Evolutionary conservation across 108 stramenopile genomes (phyloP).

Genomic region (Discostella stelligeroides): DNA sequence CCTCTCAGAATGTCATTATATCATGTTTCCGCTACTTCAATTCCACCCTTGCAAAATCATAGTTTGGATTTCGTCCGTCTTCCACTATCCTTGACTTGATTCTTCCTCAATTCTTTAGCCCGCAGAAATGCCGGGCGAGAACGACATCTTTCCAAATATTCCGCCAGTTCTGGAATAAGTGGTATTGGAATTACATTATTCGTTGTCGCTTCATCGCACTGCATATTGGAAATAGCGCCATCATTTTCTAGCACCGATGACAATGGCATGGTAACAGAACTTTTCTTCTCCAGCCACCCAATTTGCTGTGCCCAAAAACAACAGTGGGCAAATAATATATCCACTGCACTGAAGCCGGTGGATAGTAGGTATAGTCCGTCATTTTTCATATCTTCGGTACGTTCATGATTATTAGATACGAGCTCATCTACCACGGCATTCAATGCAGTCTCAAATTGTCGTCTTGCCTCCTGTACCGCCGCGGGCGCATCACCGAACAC

Average conservation of each 20-base stretch:
- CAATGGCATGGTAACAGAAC: not conserved
- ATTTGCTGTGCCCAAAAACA: conserved; percentile 72
- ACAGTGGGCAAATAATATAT: conserved; percentile 76
- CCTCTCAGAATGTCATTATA: too few relatives aligned
- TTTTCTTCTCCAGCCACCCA: conserved; percentile 63
- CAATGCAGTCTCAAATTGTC: conserved; percentile 59
- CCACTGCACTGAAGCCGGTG: conserved; percentile 65
- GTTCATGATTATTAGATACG: not conserved
- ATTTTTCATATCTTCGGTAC: not conserved
- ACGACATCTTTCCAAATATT: conserved; percentile 52
- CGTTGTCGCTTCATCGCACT: not conserved
- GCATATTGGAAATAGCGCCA: not conserved
- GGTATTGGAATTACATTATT: not conserved
- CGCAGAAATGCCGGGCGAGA: conserved; percentile 47
- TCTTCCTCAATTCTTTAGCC: conserved; percentile 39
- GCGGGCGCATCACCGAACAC: conserved; percentile 62
- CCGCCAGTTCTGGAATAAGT: conserved; percentile 18
- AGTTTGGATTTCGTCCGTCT: conserved; percentile 26
- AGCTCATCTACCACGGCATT: conserved; percentile 46
- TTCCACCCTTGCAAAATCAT: conserved; percentile 1
- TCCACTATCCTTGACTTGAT: conserved; percentile 11
- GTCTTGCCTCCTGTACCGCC: conserved; percentile 63
- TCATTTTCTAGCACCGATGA: not conserved
- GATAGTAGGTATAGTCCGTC: conserved; percentile 50
- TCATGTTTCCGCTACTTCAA: too few relatives aligned